Evolutionary conservation across 2,329 filamentous ascomycete genomes (phyloP), one percentile per base, ranked within the genome.

Genomic region (Thelonectria blattea): DNA sequence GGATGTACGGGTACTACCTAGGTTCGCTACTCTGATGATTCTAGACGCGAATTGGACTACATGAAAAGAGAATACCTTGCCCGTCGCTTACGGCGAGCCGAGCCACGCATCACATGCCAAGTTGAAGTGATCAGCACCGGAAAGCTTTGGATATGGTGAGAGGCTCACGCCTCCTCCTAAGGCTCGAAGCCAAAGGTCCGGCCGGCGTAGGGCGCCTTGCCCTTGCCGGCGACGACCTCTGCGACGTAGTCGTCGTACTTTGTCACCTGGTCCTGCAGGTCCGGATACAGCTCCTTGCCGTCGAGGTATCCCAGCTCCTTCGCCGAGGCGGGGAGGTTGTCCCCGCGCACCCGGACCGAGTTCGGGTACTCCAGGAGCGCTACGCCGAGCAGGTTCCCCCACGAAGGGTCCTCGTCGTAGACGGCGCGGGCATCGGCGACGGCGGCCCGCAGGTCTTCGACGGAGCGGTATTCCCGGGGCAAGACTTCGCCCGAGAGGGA

Each of bases 241-340:
- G 11, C 43, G 12, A 56, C 34, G 14, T 42, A 56, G 2, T 48
- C 34, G 8, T 27, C 43, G 17, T 32, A 56, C 32, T 22, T 56
- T 3, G 18, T 37, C 11, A 30, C 4, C 27, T 30, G 27, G 27
- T 30, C 14, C 24, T 59, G 27, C 2, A 59, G 20, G 10, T 54
- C 56, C 3, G 83, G 84, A 65, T 85, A 87, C 22, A 87, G 72
- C 17, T 86, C 80, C 64, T 79, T 80, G 32, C 74, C 77, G 55
- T 79, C 74, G 17, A 86, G 60, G 68, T 86, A 86, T 2, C 83
- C 83, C 5, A 87, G 73, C 61, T 85, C 86, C 51, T 77, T 74
- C 11, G 85, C 85, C 62, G 79, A 76, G 56, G 83, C 80, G 0
- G 80, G 81, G 10, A 75, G 80, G 68, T 85, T 85, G 63, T 88